These are phyloP conservation scores for Harringtonia lauricola DNA, from an alignment of 2,329 filamentous ascomycete species.

Conservation along the genomic window DNA sequence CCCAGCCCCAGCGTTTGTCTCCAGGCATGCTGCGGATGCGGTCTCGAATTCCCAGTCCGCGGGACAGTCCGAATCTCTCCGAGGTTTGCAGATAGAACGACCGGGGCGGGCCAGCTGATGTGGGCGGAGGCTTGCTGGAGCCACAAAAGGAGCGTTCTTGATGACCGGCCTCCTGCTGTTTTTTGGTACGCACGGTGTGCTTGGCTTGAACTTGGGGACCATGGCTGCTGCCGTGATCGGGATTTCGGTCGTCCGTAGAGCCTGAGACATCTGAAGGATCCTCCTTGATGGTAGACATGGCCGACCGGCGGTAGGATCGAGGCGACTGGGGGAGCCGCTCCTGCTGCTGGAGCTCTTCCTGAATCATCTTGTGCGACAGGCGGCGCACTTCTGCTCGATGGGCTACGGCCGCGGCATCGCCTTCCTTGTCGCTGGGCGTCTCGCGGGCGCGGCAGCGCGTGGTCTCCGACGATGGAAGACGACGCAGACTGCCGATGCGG, in stretches of 20 bases:
- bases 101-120: background rate
- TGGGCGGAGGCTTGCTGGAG: background rate
- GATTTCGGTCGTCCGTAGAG: background rate
- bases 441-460: constrained; percentile 28
- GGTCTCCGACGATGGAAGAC: constrained; percentile 34
- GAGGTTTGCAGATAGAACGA: background rate
- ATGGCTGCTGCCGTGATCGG: too few relatives aligned
- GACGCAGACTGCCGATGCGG: constrained; percentile 32
- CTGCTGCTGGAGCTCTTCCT: constrained; percentile 42
- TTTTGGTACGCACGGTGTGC: background rate
- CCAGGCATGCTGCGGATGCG: background rate
- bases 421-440: constrained; percentile 34
- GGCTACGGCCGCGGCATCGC: constrained; percentile 33
- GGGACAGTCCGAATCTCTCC: background rate
- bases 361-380: constrained; percentile 44
- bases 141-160: too few relatives aligned
- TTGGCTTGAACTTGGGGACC: background rate
- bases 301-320: constrained; percentile 3
- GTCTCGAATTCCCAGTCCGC: background rate
- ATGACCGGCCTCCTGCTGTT: too few relatives aligned
- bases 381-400: constrained; percentile 44
- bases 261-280: constrained; percentile 6
- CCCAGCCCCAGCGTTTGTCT: constrained; percentile 1
- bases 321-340: constrained; percentile 21
- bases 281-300: constrained; percentile 13